Conservation (phyloP, 2,329 filamentous ascomycete genomes). For the Lachnellula suecica region DNA sequence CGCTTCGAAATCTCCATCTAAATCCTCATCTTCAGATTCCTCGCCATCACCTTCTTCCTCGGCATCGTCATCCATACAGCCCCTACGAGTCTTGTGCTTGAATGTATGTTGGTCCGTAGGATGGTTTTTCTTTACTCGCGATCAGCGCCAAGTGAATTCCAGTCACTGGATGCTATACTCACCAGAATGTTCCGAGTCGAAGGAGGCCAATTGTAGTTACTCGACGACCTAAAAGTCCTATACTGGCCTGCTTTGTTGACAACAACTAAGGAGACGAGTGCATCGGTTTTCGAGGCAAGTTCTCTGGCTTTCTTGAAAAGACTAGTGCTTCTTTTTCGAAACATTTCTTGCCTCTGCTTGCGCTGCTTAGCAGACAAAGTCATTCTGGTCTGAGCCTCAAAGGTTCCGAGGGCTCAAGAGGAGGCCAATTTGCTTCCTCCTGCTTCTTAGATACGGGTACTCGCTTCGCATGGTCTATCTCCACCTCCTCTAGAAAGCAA, state of each 20-base stretch:
- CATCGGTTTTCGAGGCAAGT: conserved; percentile 14
- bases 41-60: too few relatives aligned
- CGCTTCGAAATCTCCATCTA: too few relatives aligned
- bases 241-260: conserved; percentile 11
- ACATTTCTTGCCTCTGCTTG: conserved; percentile 19
- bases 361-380: conserved; percentile 14
- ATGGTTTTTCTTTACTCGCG: conserved; percentile 6
- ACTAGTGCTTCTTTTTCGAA: conserved; percentile 17
- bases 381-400: too few relatives aligned
- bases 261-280: conserved; percentile 12
- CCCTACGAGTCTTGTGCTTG: too few relatives aligned
- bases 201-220: conserved; percentile 8
- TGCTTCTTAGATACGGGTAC: too few relatives aligned
- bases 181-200: conserved; percentile 13
- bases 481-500: too few relatives aligned
- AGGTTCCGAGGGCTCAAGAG: too few relatives aligned
- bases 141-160: background rate
- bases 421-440: too few relatives aligned
- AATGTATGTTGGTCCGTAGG: conserved; percentile 8
- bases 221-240: conserved; percentile 9
- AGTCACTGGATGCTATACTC: conserved; percentile 1
- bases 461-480: too few relatives aligned
- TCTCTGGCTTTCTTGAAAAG: conserved; percentile 14
- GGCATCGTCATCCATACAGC: too few relatives aligned
- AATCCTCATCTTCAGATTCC: too few relatives aligned